Conservation (phyloP, 352 stramenopile species). For the Peronospora farinosa region DNA sequence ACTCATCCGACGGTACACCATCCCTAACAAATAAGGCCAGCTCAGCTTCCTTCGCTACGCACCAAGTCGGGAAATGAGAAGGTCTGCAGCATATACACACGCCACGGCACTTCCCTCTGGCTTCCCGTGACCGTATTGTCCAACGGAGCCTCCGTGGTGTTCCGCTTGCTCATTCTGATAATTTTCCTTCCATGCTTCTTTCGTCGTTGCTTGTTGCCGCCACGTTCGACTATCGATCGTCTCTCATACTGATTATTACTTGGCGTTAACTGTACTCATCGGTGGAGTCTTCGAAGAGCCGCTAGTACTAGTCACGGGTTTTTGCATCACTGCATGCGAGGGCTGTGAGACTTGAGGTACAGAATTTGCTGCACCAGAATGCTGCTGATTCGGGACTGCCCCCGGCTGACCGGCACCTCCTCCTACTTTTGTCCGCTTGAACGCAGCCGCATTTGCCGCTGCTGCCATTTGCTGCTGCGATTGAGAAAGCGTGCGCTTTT, state of each 20-base stretch:
- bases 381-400: conserved; percentile 24
- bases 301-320: conserved; percentile 56
- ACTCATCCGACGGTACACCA: conserved; percentile 21
- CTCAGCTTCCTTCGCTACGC: conserved; percentile 21
- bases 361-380: conserved; percentile 27
- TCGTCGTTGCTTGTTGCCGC: conserved; percentile 12
- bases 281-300: conserved; percentile 79
- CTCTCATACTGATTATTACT: conserved; percentile 51
- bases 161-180: conserved; percentile 21
- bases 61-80: conserved; percentile 19
- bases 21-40: conserved; percentile 32
- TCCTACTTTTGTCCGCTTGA: conserved; percentile 77
- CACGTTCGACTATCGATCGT: conserved; percentile 23
- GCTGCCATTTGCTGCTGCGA: conserved; percentile 79
- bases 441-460: conserved; percentile 68
- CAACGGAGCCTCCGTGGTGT: conserved; percentile 19
- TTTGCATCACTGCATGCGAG: conserved; percentile 57
- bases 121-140: conserved; percentile 31
- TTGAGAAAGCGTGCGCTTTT: conserved; percentile 72
- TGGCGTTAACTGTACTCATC: conserved; percentile 86
- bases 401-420: conserved; percentile 26
- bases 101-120: conserved; percentile 19
- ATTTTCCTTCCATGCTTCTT: conserved; percentile 23
- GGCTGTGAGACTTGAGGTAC: conserved; percentile 47
- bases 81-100: conserved; percentile 21